phyloP scores from a whole-genome alignment of 495 filamentous ascomycete genomes.

The Friedmanniomyces endolithicus region DNA sequence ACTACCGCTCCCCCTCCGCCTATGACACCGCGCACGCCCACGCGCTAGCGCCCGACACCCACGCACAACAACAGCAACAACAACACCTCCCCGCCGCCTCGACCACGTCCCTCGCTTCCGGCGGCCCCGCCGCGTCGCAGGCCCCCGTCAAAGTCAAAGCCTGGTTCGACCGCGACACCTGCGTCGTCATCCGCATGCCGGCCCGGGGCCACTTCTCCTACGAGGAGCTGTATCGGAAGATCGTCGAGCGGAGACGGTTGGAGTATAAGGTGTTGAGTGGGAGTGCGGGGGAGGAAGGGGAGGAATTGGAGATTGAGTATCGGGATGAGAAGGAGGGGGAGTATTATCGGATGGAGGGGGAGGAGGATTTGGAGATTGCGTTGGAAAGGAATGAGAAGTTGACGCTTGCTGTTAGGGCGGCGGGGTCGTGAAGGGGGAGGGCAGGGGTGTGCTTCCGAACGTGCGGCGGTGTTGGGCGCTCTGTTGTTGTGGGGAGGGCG shows the following conservation, averaged over 20 bases:
- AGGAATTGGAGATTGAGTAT: constrained; percentile 67
- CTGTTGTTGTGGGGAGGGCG: too few relatives aligned
- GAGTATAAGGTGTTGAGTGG: constrained; percentile 24
- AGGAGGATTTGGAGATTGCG: constrained; percentile 70
- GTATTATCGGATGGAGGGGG: constrained; percentile 57
- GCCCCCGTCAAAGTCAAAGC: constrained; percentile 80
- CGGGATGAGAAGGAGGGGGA: constrained; percentile 71
- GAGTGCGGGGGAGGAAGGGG: constrained; percentile 44
- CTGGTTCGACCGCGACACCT: constrained; percentile 69
- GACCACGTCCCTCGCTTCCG: constrained; percentile 24
- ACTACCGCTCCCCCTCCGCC: constrained; percentile 10
- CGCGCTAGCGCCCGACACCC: background rate
- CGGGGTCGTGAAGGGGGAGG: constrained; percentile 1
- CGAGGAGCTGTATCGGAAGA: constrained; percentile 40
- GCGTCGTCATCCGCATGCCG: constrained; percentile 82
- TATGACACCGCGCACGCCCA: background rate
- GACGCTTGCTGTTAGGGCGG: constrained; percentile 56
- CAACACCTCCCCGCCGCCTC: constrained; percentile 30
- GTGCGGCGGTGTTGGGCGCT: too few relatives aligned
- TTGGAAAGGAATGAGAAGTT: constrained; percentile 76
- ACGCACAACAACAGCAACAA: constrained; percentile 8
- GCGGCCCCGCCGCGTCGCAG: constrained; percentile 35
- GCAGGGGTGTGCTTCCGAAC: background rate
- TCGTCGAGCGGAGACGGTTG: constrained; percentile 48
- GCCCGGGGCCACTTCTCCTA: constrained; percentile 52